phyloP scores from a whole-genome alignment of 495 filamentous ascomycete species.

The Penicillium manginii region DNA sequence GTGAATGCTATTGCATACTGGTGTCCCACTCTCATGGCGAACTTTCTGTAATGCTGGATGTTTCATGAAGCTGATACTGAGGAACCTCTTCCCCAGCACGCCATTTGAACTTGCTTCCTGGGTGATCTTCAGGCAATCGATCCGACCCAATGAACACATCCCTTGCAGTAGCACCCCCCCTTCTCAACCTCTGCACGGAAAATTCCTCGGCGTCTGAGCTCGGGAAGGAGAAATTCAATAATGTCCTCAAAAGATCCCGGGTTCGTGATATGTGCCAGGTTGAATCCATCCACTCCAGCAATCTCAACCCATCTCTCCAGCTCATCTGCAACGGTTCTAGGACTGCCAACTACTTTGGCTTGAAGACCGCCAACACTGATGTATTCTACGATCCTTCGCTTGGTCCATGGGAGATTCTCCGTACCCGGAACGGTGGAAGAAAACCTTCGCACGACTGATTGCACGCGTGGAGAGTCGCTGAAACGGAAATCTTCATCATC shows the following conservation, averaged over 20 bases:
- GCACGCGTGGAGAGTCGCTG: slow-evolving; percentile 28
- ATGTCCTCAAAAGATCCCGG: slow-evolving; percentile 61
- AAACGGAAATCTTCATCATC: slow-evolving; percentile 59
- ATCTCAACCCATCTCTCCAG: slow-evolving; percentile 52
- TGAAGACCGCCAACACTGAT: slow-evolving; percentile 56
- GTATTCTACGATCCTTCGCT: slow-evolving; percentile 56
- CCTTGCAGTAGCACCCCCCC: slow-evolving; percentile 50
- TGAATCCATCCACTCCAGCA: slow-evolving; percentile 56
- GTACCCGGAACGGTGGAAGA: slow-evolving; percentile 36
- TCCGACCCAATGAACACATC: slow-evolving; percentile 51
- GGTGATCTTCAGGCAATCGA: slow-evolving; percentile 33
- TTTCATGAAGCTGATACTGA: slow-evolving; percentile 11
- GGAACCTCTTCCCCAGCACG: slow-evolving; percentile 29
- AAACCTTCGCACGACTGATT: slow-evolving; percentile 31
- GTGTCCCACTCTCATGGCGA: too few species aligned
- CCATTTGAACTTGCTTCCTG: slow-evolving; percentile 38
- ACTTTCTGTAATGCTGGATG: not conserved
- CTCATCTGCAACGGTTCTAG: slow-evolving; percentile 52
- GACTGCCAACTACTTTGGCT: slow-evolving; percentile 49
- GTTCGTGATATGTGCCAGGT: slow-evolving; percentile 56
- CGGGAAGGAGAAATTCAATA: slow-evolving; percentile 56
- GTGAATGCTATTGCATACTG: too few species aligned
- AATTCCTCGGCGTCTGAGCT: slow-evolving; percentile 51
- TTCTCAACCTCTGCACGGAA: slow-evolving; percentile 55
- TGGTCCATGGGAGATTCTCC: slow-evolving; percentile 57